Conservation (phyloP, 345 rosid genomes). For the Conringia planisiliqua region DNA sequence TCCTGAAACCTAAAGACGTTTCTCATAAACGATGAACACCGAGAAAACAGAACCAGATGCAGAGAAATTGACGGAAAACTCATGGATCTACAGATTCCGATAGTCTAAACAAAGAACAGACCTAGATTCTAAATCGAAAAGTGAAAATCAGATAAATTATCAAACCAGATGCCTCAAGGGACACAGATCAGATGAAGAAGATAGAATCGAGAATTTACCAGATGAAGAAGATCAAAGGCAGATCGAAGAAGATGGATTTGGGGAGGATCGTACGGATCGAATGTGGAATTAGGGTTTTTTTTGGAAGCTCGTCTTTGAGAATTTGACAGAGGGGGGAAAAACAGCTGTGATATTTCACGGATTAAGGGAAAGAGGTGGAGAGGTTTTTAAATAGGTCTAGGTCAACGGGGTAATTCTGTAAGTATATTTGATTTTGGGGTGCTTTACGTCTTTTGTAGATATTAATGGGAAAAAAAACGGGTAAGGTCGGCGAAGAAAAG, state of each 20-base stretch:
- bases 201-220: background rate
- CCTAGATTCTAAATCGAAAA: too few relatives aligned
- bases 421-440: background rate
- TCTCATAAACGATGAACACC: background rate
- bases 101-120: background rate
- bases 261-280: background rate
- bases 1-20: background rate
- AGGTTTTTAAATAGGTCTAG: slow-evolving; percentile 21
- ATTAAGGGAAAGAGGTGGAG: background rate
- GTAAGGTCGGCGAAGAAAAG: background rate
- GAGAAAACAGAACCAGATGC: background rate
- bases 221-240: background rate
- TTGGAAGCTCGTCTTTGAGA: background rate
- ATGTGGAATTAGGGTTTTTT: background rate
- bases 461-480: background rate
- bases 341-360: background rate
- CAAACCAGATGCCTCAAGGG: background rate
- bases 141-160: background rate
- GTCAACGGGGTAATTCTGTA: slow-evolving; percentile 10
- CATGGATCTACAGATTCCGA: background rate
- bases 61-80: background rate
- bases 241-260: slow-evolving; percentile 8
- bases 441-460: background rate
- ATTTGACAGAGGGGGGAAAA: background rate
- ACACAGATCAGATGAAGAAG: background rate